phyloP scores from a whole-genome alignment of 352 stramenopile genomes.

The Pseudoperonospora humuli region DNA sequence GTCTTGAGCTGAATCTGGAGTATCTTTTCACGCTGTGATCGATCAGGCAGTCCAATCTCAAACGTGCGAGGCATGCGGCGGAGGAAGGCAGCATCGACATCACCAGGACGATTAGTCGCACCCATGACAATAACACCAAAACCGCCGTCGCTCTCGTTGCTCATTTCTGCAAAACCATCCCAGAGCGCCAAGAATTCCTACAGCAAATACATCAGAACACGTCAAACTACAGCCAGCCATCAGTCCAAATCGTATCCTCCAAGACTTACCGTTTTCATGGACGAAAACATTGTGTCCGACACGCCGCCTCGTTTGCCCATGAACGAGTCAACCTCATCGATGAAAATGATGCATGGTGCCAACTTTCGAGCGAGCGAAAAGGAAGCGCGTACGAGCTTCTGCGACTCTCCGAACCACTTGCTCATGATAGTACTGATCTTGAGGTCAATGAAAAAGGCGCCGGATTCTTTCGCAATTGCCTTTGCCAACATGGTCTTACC shows the following conservation, averaged over 20 bases:
- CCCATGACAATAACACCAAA: slow-evolving; percentile 94
- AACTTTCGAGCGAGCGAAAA: slow-evolving; percentile 93
- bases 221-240: slow-evolving; percentile 5
- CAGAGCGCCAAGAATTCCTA: slow-evolving; percentile 97
- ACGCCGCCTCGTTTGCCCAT: slow-evolving; percentile 80
- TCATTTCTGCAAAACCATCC: slow-evolving; percentile 92
- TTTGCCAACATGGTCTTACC: slow-evolving; percentile 92
- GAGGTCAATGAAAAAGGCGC: slow-evolving; percentile 84
- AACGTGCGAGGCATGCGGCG: slow-evolving; percentile 94
- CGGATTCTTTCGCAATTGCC: slow-evolving; percentile 93
- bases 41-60: slow-evolving; percentile 89
- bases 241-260: background rate
- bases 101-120: slow-evolving; percentile 91
- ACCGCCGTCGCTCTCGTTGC: slow-evolving; percentile 41
- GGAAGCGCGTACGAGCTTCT: slow-evolving; percentile 91
- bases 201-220: slow-evolving; percentile 1
- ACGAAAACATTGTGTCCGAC: slow-evolving; percentile 75
- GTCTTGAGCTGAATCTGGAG: slow-evolving; percentile 88
- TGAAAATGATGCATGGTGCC: slow-evolving; percentile 96
- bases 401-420: slow-evolving; percentile 87
- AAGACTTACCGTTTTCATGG: slow-evolving; percentile 75
- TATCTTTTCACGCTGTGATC: slow-evolving; percentile 88
- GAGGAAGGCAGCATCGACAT: slow-evolving; percentile 92
- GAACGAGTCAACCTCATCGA: slow-evolving; percentile 95
- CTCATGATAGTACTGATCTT: slow-evolving; percentile 89